Evolutionary conservation across 1,139 yeast species (phyloP).

Genomic region (Taphrina pruni): DNA sequence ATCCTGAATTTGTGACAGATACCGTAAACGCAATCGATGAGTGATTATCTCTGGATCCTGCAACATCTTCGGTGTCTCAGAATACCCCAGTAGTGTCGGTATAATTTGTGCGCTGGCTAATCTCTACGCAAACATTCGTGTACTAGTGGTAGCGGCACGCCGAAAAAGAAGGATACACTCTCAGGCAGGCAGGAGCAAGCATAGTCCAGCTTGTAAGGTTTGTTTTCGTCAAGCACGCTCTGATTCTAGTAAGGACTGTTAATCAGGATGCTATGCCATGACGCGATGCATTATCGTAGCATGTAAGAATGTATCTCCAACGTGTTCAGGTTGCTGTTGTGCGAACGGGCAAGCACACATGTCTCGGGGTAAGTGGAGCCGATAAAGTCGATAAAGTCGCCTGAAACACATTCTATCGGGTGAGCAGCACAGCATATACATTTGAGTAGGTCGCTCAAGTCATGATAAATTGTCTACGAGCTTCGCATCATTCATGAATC

Average conservation of each 20-base stretch:
- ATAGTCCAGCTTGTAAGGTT: too few species aligned
- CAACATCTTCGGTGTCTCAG: conserved; percentile 10
- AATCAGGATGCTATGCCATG: neutral
- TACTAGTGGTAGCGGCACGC: too few species aligned
- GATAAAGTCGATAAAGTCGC: neutral
- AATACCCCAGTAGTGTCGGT: too few species aligned
- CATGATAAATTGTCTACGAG: too few species aligned
- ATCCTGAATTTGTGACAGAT: conserved; percentile 45
- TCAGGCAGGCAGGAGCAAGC: too few species aligned
- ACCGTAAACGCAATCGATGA: conserved; percentile 44
- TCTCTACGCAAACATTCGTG: too few species aligned
- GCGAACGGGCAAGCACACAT: neutral
- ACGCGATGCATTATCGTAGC: neutral
- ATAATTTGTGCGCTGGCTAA: too few species aligned
- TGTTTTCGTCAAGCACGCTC: too few species aligned
- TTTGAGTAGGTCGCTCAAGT: neutral
- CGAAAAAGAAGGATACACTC: too few species aligned
- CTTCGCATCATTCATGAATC: conserved; percentile 16
- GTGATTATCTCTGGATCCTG: conserved; percentile 42
- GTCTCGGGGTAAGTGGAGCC: conserved; percentile 8
- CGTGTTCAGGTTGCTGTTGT: neutral
- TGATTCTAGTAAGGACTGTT: too few species aligned
- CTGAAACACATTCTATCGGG: neutral
- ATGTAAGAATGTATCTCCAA: neutral
- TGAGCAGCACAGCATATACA: neutral